These are phyloP conservation scores for Saturnispora halmiae DNA, from an alignment of 805 yeast species.

Conservation along the genomic window DNA sequence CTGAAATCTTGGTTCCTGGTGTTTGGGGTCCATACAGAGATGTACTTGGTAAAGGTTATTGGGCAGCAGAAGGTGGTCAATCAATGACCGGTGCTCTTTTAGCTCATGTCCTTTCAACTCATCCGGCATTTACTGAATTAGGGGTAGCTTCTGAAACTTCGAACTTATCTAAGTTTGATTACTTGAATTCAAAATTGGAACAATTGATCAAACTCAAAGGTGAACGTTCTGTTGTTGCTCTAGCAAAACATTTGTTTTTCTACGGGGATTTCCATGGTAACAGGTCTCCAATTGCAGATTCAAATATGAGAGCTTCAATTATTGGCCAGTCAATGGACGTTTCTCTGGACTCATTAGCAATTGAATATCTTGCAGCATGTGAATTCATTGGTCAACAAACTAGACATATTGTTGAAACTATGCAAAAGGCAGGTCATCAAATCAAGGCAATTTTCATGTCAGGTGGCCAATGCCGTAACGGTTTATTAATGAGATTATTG, in stretches of 20 bases:
- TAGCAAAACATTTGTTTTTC: conserved; percentile 79
- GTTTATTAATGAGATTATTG: conserved; percentile 75
- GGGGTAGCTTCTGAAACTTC: conserved; percentile 58
- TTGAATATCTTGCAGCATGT: conserved; percentile 85
- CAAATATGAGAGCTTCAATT: conserved; percentile 83
- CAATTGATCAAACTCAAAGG: conserved; percentile 46
- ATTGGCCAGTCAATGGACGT: conserved; percentile 90
- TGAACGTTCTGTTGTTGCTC: conserved; percentile 63
- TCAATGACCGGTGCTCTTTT: conserved; percentile 92
- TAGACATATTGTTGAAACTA: conserved; percentile 82
- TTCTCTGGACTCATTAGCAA: conserved; percentile 74
- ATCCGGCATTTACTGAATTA: conserved; percentile 78
- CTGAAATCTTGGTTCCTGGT: conserved; percentile 86
- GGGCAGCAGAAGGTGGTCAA: conserved; percentile 99
- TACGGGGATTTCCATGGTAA: conserved; percentile 97
- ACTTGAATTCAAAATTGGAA: conserved; percentile 68
- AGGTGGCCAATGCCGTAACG: conserved; percentile 96
- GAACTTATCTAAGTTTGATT: conserved; percentile 70
- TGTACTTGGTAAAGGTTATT: conserved; percentile 77
- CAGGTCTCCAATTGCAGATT: conserved; percentile 96
- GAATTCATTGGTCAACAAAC: conserved; percentile 98
- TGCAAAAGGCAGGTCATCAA: conserved; percentile 72
- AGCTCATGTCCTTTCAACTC: conserved; percentile 78
- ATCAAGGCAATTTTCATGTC: conserved; percentile 75
- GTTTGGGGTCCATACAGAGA: conserved; percentile 99